phyloP scores from a whole-genome alignment of 176 grass and related monocot species.

The Oryza officinalis region DNA sequence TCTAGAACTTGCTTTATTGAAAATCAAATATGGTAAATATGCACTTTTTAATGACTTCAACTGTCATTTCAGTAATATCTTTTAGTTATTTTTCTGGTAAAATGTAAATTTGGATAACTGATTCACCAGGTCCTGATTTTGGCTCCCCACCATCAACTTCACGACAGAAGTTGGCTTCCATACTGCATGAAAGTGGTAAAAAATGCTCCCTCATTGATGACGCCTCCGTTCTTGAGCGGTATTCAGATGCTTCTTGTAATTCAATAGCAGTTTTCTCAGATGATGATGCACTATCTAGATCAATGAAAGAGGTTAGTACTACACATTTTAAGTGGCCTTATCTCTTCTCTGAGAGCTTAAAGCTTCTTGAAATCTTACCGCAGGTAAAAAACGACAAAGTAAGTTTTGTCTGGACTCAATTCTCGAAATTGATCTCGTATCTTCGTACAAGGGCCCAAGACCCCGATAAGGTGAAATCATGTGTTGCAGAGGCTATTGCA shows the following conservation, averaged over 20 bases:
- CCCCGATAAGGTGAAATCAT: conserved; percentile 59
- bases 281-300: conserved; percentile 77
- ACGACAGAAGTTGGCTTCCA: conserved; percentile 59
- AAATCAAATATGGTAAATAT: conserved; percentile 77
- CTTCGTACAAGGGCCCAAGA: conserved; percentile 57
- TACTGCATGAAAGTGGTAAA: conserved; percentile 72
- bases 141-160: conserved; percentile 59
- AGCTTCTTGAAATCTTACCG: conserved; percentile 33
- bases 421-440: conserved; percentile 75
- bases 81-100: conserved; percentile 10
- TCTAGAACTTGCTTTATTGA: conserved; percentile 79
- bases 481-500: conserved; percentile 74
- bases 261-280: conserved; percentile 80
- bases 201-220: conserved; percentile 83
- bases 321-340: not conserved
- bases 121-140: conserved; percentile 86
- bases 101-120: conserved; percentile 28
- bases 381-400: conserved; percentile 85
- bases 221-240: conserved; percentile 57
- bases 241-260: conserved; percentile 92
- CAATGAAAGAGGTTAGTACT: conserved; percentile 74
- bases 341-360: not conserved
- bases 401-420: conserved; percentile 84
- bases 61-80: not conserved
- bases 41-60: not conserved